Percentiles rank a stretch among this genome's conserved stretches.
phyloP scores from a whole-genome alignment of 352 stramenopile species.

The Globisporangium alternatum region DNA sequence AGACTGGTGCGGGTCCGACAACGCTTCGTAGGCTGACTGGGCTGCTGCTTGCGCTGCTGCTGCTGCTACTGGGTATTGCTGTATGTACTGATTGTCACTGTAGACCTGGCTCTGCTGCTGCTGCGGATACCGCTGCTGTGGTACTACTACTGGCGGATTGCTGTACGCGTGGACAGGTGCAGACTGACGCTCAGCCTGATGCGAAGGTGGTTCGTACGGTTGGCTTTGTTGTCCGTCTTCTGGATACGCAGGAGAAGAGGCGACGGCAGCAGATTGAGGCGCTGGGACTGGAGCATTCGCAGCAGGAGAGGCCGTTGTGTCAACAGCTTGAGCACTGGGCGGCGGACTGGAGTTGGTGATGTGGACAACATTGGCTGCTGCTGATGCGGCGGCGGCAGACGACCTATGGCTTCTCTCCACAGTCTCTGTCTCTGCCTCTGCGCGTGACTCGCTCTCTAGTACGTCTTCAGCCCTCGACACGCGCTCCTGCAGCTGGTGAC shows the following conservation, averaged over 20 bases:
- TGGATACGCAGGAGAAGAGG: background rate
- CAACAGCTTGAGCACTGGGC: background rate
- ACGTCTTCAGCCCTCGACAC: background rate
- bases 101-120: constrained; percentile 3
- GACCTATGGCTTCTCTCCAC: background rate
- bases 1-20: background rate
- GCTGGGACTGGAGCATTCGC: background rate
- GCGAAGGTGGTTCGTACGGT: background rate
- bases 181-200: background rate
- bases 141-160: background rate
- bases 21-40: background rate
- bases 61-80: background rate
- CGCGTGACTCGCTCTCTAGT: background rate
- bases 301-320: background rate
- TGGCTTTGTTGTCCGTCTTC: background rate
- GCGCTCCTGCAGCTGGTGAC: background rate
- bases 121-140: background rate
- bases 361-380: background rate
- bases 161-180: background rate
- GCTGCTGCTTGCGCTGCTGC: no score
- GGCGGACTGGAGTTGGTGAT: background rate
- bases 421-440: background rate
- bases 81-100: background rate
- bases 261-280: background rate
- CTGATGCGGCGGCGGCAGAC: background rate